phyloP scores from a whole-genome alignment of 345 rosid species.

The Brassica incana region DNA sequence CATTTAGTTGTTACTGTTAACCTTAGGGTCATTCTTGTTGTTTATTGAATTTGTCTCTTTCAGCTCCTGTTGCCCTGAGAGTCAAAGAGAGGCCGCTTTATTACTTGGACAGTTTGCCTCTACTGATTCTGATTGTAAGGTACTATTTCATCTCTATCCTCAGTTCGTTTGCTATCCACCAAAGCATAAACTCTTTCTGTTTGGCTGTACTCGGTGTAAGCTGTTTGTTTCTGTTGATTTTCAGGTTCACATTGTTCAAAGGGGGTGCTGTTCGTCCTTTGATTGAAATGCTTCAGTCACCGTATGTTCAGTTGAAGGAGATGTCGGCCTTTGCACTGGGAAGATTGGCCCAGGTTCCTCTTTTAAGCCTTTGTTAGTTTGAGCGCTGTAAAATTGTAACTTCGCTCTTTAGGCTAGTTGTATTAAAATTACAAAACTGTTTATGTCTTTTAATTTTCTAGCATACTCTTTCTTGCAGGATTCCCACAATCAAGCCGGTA shows the following conservation, averaged over 20 bases:
- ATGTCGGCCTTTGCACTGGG: constrained; percentile 99
- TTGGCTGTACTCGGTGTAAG: constrained; percentile 17
- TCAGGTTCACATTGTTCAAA: constrained; percentile 96
- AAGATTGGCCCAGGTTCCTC: constrained; percentile 94
- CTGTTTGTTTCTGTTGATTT: constrained; percentile 17
- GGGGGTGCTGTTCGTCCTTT: constrained; percentile 98
- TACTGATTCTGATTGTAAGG: constrained; percentile 99
- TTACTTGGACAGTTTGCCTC: constrained; percentile 99
- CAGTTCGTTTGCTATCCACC: constrained; percentile 21
- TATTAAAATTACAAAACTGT: not conserved
- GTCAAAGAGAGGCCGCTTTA: constrained; percentile 98
- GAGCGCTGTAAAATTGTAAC: not conserved
- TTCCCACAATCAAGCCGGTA: constrained; percentile 94
- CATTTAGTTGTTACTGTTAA: constrained; percentile 2
- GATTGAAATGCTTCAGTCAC: constrained; percentile 90
- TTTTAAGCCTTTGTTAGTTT: constrained; percentile 17
- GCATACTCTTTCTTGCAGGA: constrained; percentile 55
- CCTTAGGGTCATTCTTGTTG: not conserved
- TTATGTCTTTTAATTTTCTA: not conserved
- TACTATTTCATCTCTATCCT: constrained; percentile 29
- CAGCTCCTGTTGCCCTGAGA: constrained; percentile 97
- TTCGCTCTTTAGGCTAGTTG: not conserved
- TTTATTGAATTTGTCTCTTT: constrained; percentile 24
- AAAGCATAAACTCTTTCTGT: not conserved
- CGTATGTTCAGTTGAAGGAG: constrained; percentile 87